Evolutionary conservation across 306 rosid species (phyloP).

Genomic region (Oxytropis ochrocephala): DNA sequence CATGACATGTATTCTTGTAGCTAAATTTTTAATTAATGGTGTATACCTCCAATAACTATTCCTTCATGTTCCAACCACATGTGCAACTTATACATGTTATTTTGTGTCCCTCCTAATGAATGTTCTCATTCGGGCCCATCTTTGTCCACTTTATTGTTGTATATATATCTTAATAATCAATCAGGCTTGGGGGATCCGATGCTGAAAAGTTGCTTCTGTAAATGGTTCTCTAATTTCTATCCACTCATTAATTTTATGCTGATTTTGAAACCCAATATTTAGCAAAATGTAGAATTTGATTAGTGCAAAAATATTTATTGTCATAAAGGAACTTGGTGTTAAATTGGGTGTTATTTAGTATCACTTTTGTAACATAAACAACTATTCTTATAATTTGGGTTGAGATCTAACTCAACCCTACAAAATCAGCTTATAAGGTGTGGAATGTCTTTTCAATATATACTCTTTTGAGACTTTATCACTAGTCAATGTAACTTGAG

Average conservation of each 20-base stretch:
- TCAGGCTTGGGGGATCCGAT: neutral
- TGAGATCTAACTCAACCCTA: too few species aligned
- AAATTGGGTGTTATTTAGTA: too few species aligned
- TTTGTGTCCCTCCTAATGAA: constrained; percentile 1
- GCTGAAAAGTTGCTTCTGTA: neutral
- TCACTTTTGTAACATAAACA: too few species aligned
- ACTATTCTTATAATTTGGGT: too few species aligned
- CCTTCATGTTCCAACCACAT: neutral
- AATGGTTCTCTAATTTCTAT: too few species aligned
- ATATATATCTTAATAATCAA: neutral
- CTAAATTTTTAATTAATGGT: neutral
- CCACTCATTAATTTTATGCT: neutral
- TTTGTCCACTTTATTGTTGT: neutral
- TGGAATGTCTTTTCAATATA: too few species aligned
- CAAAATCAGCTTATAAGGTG: too few species aligned
- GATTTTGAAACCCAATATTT: neutral
- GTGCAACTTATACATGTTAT: neutral
- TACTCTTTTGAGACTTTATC: too few species aligned
- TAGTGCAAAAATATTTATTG: neutral
- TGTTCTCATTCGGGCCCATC: constrained; percentile 6
- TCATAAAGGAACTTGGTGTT: neutral
- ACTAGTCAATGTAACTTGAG: too few species aligned
- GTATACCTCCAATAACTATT: neutral
- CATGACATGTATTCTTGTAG: neutral
- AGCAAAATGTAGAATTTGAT: neutral